These are phyloP conservation scores for Dryadomyces sulphureus DNA, from an alignment of 2,329 filamentous ascomycete genomes.

Conservation along the genomic window DNA sequence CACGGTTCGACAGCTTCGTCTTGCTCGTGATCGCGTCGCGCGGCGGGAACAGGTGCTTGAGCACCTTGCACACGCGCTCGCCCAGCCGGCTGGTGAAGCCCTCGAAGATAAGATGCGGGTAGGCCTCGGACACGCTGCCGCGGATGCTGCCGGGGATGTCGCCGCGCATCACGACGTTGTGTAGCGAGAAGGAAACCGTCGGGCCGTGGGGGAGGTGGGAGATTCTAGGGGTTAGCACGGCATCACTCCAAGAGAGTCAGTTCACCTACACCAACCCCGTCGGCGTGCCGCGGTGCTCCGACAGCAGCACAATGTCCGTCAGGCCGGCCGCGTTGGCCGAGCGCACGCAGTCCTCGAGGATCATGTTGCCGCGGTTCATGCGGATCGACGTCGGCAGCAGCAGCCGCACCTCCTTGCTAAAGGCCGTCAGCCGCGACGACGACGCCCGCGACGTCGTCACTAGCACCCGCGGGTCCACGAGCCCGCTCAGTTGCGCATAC, in stretches of 20 bases:
- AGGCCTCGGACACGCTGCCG: conserved; percentile 82
- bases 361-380: conserved; percentile 79
- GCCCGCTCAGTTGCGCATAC: conserved; percentile 78
- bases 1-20: conserved; percentile 67
- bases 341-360: conserved; percentile 70
- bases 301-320: conserved; percentile 72
- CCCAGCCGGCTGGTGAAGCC: conserved; percentile 76
- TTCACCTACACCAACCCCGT: conserved; percentile 46
- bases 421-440: conserved; percentile 69
- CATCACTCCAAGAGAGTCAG: background rate
- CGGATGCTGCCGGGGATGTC: conserved; percentile 81
- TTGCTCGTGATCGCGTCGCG: conserved; percentile 58
- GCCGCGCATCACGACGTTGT: conserved; percentile 80
- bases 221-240: conserved; percentile 34
- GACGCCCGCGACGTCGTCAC: conserved; percentile 87
- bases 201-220: conserved; percentile 82
- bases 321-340: conserved; percentile 70
- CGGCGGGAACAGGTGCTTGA: conserved; percentile 91
- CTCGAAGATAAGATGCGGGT: conserved; percentile 91
- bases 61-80: conserved; percentile 68
- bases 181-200: conserved; percentile 69
- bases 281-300: conserved; percentile 85
- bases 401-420: conserved; percentile 68
- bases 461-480: conserved; percentile 64
- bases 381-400: conserved; percentile 75